Evolutionary conservation across 345 rosid genomes (phyloP).

Genomic region (Eucalyptus erythrocorys): DNA sequence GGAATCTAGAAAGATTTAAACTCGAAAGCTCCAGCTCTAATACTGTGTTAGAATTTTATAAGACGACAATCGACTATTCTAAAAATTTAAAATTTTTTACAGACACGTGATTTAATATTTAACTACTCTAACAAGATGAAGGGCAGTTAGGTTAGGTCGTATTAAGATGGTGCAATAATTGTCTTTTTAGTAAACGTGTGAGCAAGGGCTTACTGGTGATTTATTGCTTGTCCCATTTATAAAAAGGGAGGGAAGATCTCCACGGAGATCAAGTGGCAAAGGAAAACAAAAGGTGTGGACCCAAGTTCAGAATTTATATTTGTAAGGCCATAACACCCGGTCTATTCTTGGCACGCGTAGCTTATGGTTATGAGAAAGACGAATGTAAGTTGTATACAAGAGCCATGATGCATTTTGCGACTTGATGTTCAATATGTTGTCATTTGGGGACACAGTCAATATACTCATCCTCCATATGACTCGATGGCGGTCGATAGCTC

Average conservation of each 20-base stretch:
- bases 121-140: too few relatives aligned
- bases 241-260: not conserved
- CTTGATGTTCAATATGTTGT: not conserved
- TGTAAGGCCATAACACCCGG: not conserved
- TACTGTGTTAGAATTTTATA: too few relatives aligned
- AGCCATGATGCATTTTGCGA: not conserved
- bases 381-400: not conserved
- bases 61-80: too few relatives aligned
- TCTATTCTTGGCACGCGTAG: not conserved
- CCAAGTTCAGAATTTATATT: not conserved
- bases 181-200: not conserved
- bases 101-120: too few relatives aligned
- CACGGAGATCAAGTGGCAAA: not conserved
- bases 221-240: not conserved
- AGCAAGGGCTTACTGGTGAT: not conserved
- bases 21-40: rapidly evolving
- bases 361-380: not conserved
- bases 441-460: rapidly evolving
- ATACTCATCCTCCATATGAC: not conserved
- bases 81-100: rapidly evolving
- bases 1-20: too few relatives aligned
- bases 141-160: not conserved
- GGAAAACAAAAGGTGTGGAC: not conserved
- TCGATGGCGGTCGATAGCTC: rapidly evolving
- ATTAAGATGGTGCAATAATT: not conserved